Base-by-base conservation (phyloP, 306 rosid genomes). In the Quercus dentata region DNA sequence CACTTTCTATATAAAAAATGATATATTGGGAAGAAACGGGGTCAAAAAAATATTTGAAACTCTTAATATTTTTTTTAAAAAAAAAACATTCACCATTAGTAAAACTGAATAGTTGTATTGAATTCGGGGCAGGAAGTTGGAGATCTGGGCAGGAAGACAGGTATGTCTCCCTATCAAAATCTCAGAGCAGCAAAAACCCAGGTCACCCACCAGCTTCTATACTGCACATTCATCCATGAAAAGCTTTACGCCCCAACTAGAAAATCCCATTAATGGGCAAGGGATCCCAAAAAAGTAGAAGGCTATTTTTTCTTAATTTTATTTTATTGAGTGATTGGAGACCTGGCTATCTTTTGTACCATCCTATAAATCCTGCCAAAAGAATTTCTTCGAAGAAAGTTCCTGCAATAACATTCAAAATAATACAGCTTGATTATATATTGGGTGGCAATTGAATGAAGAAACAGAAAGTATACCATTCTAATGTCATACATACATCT, bases 341-440 rank as follows among this genome's bases (percentile, higher is more conserved):
- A 77, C 80, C 82, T 79, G 76, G 61, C 80, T 79, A 57, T 65
- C 83, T 57, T 68, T 28, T 74, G 78, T 71, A 81, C 81, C 81
- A 74, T 76, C 63, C 61, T 51, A 64, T 73, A 69, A 61, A 76
- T 82, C 76, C 83, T 82, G 74, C 83, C 88, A 80, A 80, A 83
- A 86, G 44, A 85, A 79, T 56, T 76, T 80, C 87, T 77, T 62
- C 78, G 56, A 28, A 49, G 20, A 68, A 70, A 76, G 77, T 63
- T 70, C 88, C 92, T 87, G 90, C 89, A 86, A 81, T 33, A 68
- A 31, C 49, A 55, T 46, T 76, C 31, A 76, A 14, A 80, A 74
- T 58, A 70, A 70, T 21, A 12, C 15, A 20, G 52, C 62, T 67
- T 54, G 41, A 74, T 78, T 61, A 35, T 52, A 71, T 49, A 15